Evolutionary conservation across 2,329 filamentous ascomycete genomes (phyloP).

Genomic region (Pleomassaria siparia): DNA sequence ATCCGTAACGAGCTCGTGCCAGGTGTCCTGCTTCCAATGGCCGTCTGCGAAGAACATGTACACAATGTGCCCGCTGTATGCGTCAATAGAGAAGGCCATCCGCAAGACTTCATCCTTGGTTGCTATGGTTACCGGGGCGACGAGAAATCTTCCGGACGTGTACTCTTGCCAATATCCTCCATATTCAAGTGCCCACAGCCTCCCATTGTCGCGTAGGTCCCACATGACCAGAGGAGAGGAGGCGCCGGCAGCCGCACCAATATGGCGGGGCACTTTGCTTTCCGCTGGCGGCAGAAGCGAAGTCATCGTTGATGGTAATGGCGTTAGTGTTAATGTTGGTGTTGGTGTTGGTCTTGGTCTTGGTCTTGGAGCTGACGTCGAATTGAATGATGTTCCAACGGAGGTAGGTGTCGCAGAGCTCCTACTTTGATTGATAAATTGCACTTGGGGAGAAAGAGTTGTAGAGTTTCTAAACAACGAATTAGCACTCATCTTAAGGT

Average conservation of each 20-base stretch:
- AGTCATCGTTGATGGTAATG: background rate
- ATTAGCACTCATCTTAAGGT: background rate
- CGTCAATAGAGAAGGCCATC: slow-evolving; percentile 10
- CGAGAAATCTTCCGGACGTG: slow-evolving; percentile 4
- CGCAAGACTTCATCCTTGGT: slow-evolving; percentile 2
- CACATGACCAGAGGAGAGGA: background rate
- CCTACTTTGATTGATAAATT: background rate
- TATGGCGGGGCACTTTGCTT: background rate
- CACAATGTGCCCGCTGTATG: slow-evolving; percentile 8
- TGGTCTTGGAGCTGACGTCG: background rate
- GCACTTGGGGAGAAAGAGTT: background rate
- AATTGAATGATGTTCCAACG: background rate
- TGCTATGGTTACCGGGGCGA: slow-evolving; percentile 8
- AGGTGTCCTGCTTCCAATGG: slow-evolving; percentile 6
- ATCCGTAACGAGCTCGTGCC: slow-evolving; percentile 9
- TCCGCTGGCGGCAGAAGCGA: background rate
- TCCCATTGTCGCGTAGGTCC: background rate
- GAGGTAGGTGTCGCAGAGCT: background rate
- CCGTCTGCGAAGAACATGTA: slow-evolving; percentile 6
- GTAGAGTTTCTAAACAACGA: background rate
- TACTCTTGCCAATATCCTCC: slow-evolving; percentile 7
- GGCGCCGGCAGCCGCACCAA: background rate
- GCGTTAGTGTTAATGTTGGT: too few relatives aligned
- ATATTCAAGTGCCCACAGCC: too few relatives aligned
- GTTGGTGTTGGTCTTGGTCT: too few relatives aligned